phyloP scores from a whole-genome alignment of 768 basidiomycete species.

The Termitomyces sp. region DNA sequence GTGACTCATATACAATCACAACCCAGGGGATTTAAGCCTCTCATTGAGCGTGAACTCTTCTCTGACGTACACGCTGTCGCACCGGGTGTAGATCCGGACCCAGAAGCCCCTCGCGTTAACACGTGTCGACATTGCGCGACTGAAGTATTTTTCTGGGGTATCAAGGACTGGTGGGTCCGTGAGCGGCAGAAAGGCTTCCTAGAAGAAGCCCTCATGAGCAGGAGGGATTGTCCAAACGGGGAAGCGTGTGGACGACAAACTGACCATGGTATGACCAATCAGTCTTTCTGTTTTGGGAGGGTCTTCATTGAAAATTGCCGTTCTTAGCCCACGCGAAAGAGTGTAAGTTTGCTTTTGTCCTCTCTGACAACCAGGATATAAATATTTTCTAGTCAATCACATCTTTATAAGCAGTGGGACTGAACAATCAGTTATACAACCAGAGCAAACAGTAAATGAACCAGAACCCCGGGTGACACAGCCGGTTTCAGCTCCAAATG shows the following conservation, averaged over 20 bases:
- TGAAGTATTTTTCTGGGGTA: slow-evolving; percentile 69
- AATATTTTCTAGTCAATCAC: slow-evolving; percentile 32
- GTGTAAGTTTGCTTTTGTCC: slow-evolving; percentile 40
- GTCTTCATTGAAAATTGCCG: slow-evolving; percentile 7
- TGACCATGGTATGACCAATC: slow-evolving; percentile 52
- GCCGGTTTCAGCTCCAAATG: background rate
- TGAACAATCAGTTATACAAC: slow-evolving; percentile 1
- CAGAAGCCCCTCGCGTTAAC: slow-evolving; percentile 49
- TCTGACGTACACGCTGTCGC: slow-evolving; percentile 58
- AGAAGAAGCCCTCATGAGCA: slow-evolving; percentile 45
- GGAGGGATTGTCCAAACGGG: slow-evolving; percentile 69
- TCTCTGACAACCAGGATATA: background rate
- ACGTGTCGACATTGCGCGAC: slow-evolving; percentile 72
- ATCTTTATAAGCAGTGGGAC: slow-evolving; percentile 22
- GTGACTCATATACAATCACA: slow-evolving; percentile 52
- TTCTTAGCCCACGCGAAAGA: slow-evolving; percentile 64
- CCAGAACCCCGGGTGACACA: background rate
- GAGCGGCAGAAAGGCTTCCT: slow-evolving; percentile 68
- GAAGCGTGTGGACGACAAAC: slow-evolving; percentile 52
- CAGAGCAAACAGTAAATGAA: background rate
- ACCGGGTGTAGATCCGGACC: slow-evolving; percentile 49
- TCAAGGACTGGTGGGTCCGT: slow-evolving; percentile 79
- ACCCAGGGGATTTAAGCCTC: slow-evolving; percentile 55
- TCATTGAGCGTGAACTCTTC: slow-evolving; percentile 70
- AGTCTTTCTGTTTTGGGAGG: background rate